A percentile compares a stretch with the other conserved stretches of the same genome.
phyloP scores from a whole-genome alignment of 352 stramenopile species.

The Globisporangium canariense region DNA sequence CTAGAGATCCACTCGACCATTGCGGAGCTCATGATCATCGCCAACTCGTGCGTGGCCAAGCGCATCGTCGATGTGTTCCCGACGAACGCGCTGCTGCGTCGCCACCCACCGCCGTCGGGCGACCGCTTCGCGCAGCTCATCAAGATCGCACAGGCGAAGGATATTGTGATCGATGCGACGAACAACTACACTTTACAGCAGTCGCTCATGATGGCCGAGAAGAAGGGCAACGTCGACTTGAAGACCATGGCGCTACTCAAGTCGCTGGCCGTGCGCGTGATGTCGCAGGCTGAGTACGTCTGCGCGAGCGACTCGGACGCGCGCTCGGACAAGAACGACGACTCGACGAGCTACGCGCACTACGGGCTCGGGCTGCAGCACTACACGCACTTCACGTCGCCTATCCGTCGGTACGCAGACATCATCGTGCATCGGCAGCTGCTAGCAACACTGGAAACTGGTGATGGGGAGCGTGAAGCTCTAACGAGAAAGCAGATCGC shows the following conservation, averaged over 20 bases:
- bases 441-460: slow-evolving; percentile 42
- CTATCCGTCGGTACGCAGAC: slow-evolving; percentile 89
- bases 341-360: slow-evolving; percentile 70
- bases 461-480: background rate
- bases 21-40: slow-evolving; percentile 93
- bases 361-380: slow-evolving; percentile 87
- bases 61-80: slow-evolving; percentile 83
- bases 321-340: slow-evolving; percentile 32
- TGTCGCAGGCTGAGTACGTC: slow-evolving; percentile 94
- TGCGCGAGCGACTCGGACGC: slow-evolving; percentile 65
- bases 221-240: slow-evolving; percentile 51
- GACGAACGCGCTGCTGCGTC: slow-evolving; percentile 80
- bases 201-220: slow-evolving; percentile 57
- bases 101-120: slow-evolving; percentile 76
- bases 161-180: slow-evolving; percentile 67
- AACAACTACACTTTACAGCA: slow-evolving; percentile 85
- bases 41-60: slow-evolving; percentile 87
- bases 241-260: slow-evolving; percentile 90
- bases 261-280: slow-evolving; percentile 91
- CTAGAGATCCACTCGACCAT: slow-evolving; percentile 93
- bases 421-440: slow-evolving; percentile 91
- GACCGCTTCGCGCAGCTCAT: slow-evolving; percentile 76
- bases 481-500: background rate
- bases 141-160: slow-evolving; percentile 62
- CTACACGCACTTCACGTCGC: slow-evolving; percentile 93